Conservation (phyloP, 768 basidiomycete species). For the Crucibulum laeve region DNA sequence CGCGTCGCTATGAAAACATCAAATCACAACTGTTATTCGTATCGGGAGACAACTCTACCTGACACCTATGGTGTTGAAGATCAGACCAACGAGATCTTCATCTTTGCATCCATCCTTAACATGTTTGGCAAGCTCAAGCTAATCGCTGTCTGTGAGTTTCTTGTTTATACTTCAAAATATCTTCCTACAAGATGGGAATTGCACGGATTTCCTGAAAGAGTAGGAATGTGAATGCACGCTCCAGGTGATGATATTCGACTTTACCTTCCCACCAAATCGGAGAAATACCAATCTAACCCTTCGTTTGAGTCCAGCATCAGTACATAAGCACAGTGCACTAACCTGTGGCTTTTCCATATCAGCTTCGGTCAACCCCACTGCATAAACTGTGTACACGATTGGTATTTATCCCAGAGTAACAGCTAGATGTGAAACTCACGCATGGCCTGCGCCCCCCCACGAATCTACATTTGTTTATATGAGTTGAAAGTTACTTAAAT, state of each 20-base stretch:
- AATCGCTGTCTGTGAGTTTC: constrained; percentile 1
- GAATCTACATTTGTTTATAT: constrained; percentile 23
- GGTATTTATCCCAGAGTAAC: not conserved
- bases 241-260: constrained; percentile 6
- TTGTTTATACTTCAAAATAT: not conserved
- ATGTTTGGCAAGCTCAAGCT: constrained; percentile 77
- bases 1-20: constrained; percentile 53
- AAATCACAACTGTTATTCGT: not conserved
- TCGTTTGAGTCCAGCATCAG: not conserved
- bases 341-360: constrained; percentile 88
- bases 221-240: not conserved
- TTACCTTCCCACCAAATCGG: constrained; percentile 93
- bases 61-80: constrained; percentile 83
- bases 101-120: constrained; percentile 81
- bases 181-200: constrained; percentile 69
- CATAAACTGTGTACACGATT: constrained; percentile 53
- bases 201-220: constrained; percentile 69
- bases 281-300: constrained; percentile 73
- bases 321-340: constrained; percentile 6
- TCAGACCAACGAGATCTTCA: constrained; percentile 77
- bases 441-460: constrained; percentile 85
- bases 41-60: constrained; percentile 39
- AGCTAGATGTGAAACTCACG: constrained; percentile 38
- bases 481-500: not conserved
- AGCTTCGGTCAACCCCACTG: constrained; percentile 67